Base-by-base conservation (phyloP, 108 stramenopile genomes). In the Skeletonema potamos region DNA sequence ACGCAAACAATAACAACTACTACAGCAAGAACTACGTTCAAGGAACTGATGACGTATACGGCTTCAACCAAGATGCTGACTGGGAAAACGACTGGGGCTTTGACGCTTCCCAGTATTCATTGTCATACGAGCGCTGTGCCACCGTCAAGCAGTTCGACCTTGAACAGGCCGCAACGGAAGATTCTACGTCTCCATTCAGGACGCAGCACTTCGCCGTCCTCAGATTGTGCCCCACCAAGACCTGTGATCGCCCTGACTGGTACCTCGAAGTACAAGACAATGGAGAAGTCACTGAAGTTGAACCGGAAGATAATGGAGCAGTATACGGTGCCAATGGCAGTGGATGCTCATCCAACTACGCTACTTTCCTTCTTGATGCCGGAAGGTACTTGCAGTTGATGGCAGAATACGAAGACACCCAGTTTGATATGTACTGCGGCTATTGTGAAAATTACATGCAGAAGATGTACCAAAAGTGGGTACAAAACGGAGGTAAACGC, bases 111-210 rank as follows among this genome's bases (percentile, higher is more conserved):
- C 51, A 86, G 24, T 91, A 86, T 43, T 91, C 92, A 8, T 64
- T 92, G 58, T 83, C 89, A 60, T 95, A 95, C 83, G 82, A 85
- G 26, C 86, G 87, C 11, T 95, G 94, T 34, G 78, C 83, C 20
- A 82, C 65, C n/a, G 72, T 84, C 33, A 33, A 56, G 15, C 70
- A 76, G 22, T 84, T 69, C 51, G 75, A 76, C 39, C 76, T 82
- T 27, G 80, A 81, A 26, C 54, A 82, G 3, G 84, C 84, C 61
- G 77, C 75, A 20, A 58, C 59, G 27, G 85, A 87, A 24, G 66
- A 81, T 27, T 51, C 81, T 9, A 39, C 66, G 1, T 67, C 77
- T 28, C 89, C 91, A 46, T 77, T 92, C 51, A 66, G 62, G 57
- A 84, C 83, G 54, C 64, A 91, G 54, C 87, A 86, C 51, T 95